Conservation (phyloP, 148 eudicot genomes). For the Nepenthes mirabilis region DNA sequence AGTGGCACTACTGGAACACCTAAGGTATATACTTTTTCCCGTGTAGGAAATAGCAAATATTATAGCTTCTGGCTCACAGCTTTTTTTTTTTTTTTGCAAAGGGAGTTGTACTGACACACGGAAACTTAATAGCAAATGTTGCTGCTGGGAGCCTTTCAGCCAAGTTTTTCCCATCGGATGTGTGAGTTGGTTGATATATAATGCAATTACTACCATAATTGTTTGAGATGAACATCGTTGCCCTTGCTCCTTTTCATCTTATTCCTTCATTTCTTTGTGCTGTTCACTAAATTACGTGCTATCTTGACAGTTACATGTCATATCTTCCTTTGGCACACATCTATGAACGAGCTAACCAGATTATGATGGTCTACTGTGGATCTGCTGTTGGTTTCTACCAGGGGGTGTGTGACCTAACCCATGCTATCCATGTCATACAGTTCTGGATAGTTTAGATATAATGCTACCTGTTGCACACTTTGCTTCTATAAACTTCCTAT, state of each 20-base stretch:
- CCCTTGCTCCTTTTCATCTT: background rate
- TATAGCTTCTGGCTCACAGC: slow-evolving; percentile 2
- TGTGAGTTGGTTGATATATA: slow-evolving; percentile 37
- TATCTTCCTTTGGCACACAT: slow-evolving; percentile 98
- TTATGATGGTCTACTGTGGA: slow-evolving; percentile 44
- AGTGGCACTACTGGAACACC: slow-evolving; percentile 98
- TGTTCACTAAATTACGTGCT: background rate
- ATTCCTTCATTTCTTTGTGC: background rate
- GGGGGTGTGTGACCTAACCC: slow-evolving; percentile 53
- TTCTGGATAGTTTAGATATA: background rate
- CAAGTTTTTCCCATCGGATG: slow-evolving; percentile 48
- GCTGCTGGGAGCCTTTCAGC: slow-evolving; percentile 41
- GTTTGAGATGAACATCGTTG: background rate
- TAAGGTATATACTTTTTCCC: slow-evolving; percentile 39
- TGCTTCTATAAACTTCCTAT: background rate
- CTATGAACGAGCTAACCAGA: slow-evolving; percentile 85
- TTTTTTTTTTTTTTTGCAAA: slow-evolving; percentile 12
- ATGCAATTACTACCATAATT: background rate
- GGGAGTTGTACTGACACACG: slow-evolving; percentile 89
- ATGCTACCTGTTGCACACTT: background rate
- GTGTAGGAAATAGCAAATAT: background rate
- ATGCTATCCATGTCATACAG: background rate
- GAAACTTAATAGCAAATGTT: slow-evolving; percentile 62
- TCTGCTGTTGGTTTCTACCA: slow-evolving; percentile 93
- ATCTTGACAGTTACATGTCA: slow-evolving; percentile 62